Evolutionary conservation across 768 basidiomycete genomes (phyloP).

Genomic region (Trametes meyenii): DNA sequence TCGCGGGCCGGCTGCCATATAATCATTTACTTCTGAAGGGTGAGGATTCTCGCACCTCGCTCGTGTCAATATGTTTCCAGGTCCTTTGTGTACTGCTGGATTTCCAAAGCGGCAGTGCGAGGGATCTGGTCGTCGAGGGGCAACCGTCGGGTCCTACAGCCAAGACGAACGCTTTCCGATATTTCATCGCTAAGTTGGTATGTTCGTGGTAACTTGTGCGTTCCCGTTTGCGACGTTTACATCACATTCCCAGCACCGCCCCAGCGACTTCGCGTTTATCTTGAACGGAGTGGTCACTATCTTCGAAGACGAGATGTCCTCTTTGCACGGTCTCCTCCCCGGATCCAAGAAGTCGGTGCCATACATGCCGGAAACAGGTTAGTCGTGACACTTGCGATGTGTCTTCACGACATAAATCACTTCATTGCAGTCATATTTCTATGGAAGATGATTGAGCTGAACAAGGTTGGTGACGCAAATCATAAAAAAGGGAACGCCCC

Average conservation of each 20-base stretch:
- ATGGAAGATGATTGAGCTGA: conserved; percentile 92
- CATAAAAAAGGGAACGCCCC: background rate
- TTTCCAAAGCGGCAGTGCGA: conserved; percentile 77
- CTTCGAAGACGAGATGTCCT: conserved; percentile 74
- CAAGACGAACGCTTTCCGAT: conserved; percentile 86
- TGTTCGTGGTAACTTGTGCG: conserved; percentile 29
- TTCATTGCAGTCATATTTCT: conserved; percentile 63
- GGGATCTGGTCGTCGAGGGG: conserved; percentile 53
- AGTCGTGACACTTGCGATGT: conserved; percentile 33
- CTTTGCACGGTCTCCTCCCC: conserved; percentile 74
- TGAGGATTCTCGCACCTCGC: conserved; percentile 74
- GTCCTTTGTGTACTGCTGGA: conserved; percentile 76
- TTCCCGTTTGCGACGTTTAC: background rate
- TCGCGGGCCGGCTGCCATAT: conserved; percentile 83
- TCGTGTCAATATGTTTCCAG: conserved; percentile 78
- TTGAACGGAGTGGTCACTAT: conserved; percentile 69
- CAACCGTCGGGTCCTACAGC: conserved; percentile 53
- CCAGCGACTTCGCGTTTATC: conserved; percentile 86
- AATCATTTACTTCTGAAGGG: conserved; percentile 90
- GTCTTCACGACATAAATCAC: background rate
- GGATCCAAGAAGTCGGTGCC: conserved; percentile 84
- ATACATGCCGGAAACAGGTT: conserved; percentile 82
- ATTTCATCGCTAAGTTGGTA: conserved; percentile 89
- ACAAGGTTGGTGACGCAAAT: conserved; percentile 62
- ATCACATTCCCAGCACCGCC: conserved; percentile 65